Evolutionary conservation across 257 asterid species (phyloP).

Genomic region (Solanum sejunctum): DNA sequence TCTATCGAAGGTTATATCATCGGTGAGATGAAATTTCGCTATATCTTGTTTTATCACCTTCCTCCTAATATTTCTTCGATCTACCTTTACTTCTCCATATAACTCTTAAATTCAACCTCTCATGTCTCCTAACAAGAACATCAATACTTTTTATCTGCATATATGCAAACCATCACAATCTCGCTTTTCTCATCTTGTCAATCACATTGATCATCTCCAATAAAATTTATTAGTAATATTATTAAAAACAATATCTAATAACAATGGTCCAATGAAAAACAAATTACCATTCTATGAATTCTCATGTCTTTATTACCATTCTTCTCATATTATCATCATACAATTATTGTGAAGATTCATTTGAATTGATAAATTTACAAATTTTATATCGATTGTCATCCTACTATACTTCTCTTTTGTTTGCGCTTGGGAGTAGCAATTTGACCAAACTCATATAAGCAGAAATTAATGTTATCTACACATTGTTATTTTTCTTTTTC

Average conservation of each 20-base stretch:
- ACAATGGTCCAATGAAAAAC: accelerated
- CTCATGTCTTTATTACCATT: not conserved
- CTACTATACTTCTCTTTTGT: not conserved
- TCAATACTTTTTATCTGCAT: no score
- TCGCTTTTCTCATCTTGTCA: no score
- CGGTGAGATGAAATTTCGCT: no score
- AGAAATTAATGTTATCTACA: not conserved
- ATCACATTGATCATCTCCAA: no score
- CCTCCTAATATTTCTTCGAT: no score
- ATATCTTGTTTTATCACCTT: no score
- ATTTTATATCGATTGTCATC: not conserved
- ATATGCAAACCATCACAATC: no score
- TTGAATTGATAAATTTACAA: not conserved
- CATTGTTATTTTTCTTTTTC: accelerated
- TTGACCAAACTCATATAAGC: not conserved
- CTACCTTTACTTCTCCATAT: no score
- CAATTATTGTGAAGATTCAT: not conserved
- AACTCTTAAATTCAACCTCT: no score
- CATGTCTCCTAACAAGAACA: no score
- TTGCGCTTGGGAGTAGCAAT: accelerated
- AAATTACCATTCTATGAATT: not conserved
- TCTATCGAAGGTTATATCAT: no score
- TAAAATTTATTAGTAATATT: not conserved
- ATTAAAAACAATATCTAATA: not conserved
- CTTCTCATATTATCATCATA: not conserved